Evolutionary conservation across 208 protist genomes (phyloP).

Genomic region (Trypanosoma conorhini): DNA sequence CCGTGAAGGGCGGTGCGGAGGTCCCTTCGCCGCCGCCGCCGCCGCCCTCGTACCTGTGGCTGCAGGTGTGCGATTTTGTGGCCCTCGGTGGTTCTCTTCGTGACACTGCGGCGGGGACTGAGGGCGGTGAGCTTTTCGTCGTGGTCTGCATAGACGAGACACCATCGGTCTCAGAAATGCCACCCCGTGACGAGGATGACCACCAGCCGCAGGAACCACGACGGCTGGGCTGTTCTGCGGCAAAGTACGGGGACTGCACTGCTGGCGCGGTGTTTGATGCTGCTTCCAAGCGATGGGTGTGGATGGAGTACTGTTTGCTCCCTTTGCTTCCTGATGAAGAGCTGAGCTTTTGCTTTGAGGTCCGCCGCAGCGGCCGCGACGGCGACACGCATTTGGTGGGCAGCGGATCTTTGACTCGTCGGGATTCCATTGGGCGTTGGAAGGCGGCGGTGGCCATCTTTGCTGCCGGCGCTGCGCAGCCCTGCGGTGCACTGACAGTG

Average conservation of each 20-base stretch:
- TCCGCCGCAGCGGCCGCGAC: background rate
- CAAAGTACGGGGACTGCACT: slow-evolving; percentile 12
- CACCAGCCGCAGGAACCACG: background rate
- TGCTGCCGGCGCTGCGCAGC: background rate
- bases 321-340: background rate
- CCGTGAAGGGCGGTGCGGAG: background rate
- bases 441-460: slow-evolving; percentile 4
- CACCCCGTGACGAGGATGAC: background rate
- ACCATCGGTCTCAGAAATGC: background rate
- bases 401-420: background rate
- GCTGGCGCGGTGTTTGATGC: background rate
- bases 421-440: background rate
- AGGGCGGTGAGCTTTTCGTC: background rate
- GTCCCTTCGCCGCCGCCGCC: background rate
- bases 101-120: background rate
- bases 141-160: background rate
- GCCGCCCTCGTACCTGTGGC: slow-evolving; percentile 1
- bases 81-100: background rate
- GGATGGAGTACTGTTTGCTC: slow-evolving; percentile 15
- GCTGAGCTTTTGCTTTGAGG: background rate
- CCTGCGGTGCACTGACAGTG: slow-evolving; percentile 14
- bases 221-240: background rate
- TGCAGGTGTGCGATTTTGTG: slow-evolving; percentile 10
- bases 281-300: background rate
- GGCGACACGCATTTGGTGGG: background rate